Evolutionary conservation across 164 flowering plant species (phyloP).

Genomic region (Tinospora cordifolia): DNA sequence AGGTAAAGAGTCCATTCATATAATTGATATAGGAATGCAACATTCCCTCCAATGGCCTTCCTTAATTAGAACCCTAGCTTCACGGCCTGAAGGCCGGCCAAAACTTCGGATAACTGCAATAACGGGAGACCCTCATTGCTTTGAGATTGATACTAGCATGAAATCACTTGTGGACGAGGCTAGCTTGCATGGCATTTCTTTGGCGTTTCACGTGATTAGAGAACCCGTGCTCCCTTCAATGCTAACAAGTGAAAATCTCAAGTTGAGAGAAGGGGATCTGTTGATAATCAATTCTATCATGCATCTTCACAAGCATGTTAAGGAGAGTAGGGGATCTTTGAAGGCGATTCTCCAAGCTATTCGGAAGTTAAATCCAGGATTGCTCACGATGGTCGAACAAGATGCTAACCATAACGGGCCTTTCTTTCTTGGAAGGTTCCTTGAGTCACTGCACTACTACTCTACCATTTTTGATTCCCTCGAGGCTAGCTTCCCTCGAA

Average conservation of each 20-base stretch:
- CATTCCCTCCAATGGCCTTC: conserved; percentile 55
- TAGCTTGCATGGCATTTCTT: conserved; percentile 24
- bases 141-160: conserved; percentile 29
- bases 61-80: conserved; percentile 40
- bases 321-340: conserved; percentile 52
- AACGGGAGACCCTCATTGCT: conserved; percentile 10
- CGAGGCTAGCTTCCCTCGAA: conserved; percentile 40
- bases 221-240: conserved; percentile 26
- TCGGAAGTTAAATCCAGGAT: conserved; percentile 36
- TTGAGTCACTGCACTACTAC: conserved; percentile 59
- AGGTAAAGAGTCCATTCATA: conserved; percentile 40
- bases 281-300: conserved; percentile 45
- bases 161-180: conserved; percentile 33
- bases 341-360: conserved; percentile 49
- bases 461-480: conserved; percentile 58
- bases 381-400: conserved; percentile 51
- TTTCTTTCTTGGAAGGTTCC: conserved; percentile 60
- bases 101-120: conserved; percentile 39
- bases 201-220: conserved; percentile 28
- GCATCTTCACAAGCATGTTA: conserved; percentile 48
- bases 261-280: conserved; percentile 41
- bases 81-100: conserved; percentile 36
- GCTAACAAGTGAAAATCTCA: conserved; percentile 34
- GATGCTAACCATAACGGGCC: conserved; percentile 69
- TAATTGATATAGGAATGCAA: conserved; percentile 51